phyloP scores from a whole-genome alignment of 345 rosid genomes.

The Populus davidiana region DNA sequence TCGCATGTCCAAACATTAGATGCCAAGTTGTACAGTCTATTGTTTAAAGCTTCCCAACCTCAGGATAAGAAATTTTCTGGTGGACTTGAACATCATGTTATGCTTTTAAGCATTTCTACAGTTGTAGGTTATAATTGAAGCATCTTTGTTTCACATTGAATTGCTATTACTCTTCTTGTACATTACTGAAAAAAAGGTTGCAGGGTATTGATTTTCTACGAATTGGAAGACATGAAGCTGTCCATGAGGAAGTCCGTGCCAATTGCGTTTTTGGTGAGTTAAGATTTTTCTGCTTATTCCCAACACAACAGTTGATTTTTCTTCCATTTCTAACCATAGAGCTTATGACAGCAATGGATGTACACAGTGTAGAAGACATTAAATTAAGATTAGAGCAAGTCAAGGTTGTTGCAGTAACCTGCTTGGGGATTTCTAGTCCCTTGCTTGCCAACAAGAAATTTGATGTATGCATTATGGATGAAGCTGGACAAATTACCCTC shows the following conservation, averaged over 20 bases:
- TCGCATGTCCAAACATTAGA: background rate
- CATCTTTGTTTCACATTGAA: background rate
- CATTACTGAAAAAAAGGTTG: conserved; percentile 9
- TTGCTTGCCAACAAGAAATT: conserved; percentile 79
- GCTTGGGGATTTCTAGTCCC: conserved; percentile 86
- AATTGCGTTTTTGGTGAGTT: conserved; percentile 72
- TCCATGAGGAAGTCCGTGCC: conserved; percentile 70
- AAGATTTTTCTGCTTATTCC: conserved; percentile 6
- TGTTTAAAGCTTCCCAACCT: background rate
- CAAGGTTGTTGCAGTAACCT: conserved; percentile 91
- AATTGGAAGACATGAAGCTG: conserved; percentile 83
- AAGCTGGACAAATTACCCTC: conserved; percentile 93
- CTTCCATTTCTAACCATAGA: conserved; percentile 22
- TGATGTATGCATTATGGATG: conserved; percentile 94
- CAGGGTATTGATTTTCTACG: conserved; percentile 88
- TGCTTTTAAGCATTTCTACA: background rate
- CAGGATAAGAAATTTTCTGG: background rate
- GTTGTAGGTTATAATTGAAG: background rate
- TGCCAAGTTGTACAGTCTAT: background rate
- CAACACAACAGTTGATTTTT: conserved; percentile 12
- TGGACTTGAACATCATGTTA: background rate
- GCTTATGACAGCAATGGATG: conserved; percentile 48
- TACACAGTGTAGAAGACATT: conserved; percentile 62
- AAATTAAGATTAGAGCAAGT: conserved; percentile 62
- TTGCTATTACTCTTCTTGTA: background rate